Base-by-base conservation (phyloP, 2,329 filamentous ascomycete species). In the Raffaelea ambrosiae region DNA sequence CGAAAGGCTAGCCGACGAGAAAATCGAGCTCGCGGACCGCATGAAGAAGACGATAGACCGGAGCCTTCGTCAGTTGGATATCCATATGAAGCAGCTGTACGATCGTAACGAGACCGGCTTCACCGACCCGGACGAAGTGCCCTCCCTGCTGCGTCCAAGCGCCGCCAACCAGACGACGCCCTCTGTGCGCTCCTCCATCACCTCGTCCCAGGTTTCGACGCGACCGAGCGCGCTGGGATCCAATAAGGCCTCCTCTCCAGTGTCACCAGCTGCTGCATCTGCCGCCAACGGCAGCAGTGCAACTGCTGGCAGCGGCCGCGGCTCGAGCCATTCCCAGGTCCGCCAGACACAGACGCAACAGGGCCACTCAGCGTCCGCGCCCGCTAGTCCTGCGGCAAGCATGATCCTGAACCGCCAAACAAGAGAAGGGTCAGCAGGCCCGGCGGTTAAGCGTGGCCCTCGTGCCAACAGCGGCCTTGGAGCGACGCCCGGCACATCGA, bases 1-100 rank as follows among this genome's bases (percentile, higher is more conserved):
- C 46, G 81, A 89, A 53, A 72, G 80, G 51, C 68, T 93, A 31
- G 81, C 88, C 49, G 76, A 81, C 47, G 86, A 93, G 61, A 93
- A 93, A 69, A 72, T 87, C 46, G 74, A 73, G 3, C 67, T 93
- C 26, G 75, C 81, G 4, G 74, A 83, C 53, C 88, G 85, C 64
- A 67, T 80, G 48, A 72, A 79, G 57, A 60, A 67, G 43, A 68
- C 74, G 39, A 71, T 80, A 59, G 79, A 83, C 59, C 82, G 82
- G 57, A 80, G 84, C 66, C 71, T 72, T 55, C 76, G 68, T 60
- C 77, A 69, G 61, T 81, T 76, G 61, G 85, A 85, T 57, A 61
- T 69, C 44, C 77, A 83, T 57, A 74, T 84, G 55, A 83, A 83
- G 58, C 64, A 71, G 42, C 66, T 84, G 22, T 76, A 77, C 61